phyloP scores from a whole-genome alignment of 2,329 filamentous ascomycete genomes.

The Diplodia corticola region DNA sequence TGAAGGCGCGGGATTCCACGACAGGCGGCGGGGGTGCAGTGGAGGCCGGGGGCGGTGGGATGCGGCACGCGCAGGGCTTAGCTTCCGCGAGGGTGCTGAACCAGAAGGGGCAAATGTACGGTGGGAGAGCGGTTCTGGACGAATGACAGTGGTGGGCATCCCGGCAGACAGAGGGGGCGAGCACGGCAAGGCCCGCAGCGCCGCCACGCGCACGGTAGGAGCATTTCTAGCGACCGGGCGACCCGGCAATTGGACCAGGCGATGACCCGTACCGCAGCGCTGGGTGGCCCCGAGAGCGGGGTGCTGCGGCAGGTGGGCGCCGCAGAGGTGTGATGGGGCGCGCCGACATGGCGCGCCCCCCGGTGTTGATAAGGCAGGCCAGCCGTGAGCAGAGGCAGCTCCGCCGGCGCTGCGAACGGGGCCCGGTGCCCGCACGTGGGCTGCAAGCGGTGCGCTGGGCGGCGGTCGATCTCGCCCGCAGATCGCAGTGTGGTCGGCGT shows the following conservation, averaged over 20 bases:
- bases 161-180: conserved; percentile 3
- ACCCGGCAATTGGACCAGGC: conserved; percentile 16
- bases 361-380: conserved; percentile 10
- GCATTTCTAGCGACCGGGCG: conserved; percentile 5
- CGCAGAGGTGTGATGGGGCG: conserved; percentile 9
- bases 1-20: neutral
- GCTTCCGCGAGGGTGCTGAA: neutral
- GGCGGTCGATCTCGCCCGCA: conserved; percentile 9
- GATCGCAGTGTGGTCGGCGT: conserved; percentile 8
- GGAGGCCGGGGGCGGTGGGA: neutral
- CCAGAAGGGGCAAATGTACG: conserved; percentile 6
- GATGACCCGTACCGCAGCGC: conserved; percentile 20
- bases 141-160: conserved; percentile 1
- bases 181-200: conserved; percentile 22
- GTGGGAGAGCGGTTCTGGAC: neutral
- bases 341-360: conserved; percentile 7
- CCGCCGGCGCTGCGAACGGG: neutral
- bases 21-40: neutral
- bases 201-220: conserved; percentile 19
- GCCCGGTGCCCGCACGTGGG: conserved; percentile 9
- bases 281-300: conserved; percentile 18
- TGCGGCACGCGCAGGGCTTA: conserved; percentile 13
- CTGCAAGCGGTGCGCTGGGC: neutral
- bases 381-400: neutral
- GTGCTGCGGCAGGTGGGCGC: conserved; percentile 6